Evolutionary conservation across 75 land plant genomes (phyloP).

Genomic region (Sequoiadendron giganteum): DNA sequence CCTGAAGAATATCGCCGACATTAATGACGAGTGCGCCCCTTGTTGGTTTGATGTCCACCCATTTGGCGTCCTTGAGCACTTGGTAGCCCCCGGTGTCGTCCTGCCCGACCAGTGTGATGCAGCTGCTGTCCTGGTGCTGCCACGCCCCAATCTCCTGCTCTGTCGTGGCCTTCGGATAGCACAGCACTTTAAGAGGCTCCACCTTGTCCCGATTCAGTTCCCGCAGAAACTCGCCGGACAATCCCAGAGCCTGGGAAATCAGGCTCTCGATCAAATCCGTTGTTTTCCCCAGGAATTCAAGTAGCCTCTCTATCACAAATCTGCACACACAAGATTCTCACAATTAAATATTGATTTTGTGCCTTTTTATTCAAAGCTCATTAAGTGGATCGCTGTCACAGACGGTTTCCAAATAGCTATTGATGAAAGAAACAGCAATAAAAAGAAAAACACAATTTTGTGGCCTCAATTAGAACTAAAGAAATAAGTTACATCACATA

Average conservation of each 20-base stretch:
- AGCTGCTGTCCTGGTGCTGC: conserved; percentile 41
- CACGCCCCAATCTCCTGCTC: conserved; percentile 27
- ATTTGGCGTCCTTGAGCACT: conserved; percentile 47
- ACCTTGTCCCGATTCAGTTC: conserved; percentile 21
- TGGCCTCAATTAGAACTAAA: too few relatives aligned
- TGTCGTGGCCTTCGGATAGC: conserved; percentile 25
- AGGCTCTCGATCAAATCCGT: conserved; percentile 20
- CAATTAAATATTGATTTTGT: background rate
- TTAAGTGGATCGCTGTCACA: background rate
- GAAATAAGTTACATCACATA: too few relatives aligned
- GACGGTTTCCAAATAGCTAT: background rate
- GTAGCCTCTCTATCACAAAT: conserved; percentile 2
- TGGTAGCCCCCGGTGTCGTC: conserved; percentile 49
- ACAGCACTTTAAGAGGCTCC: conserved; percentile 22
- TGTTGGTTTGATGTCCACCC: conserved; percentile 40
- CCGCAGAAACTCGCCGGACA: conserved; percentile 15
- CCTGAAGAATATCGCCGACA: conserved; percentile 54
- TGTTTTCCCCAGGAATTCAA: conserved; percentile 5
- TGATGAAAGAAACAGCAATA: background rate
- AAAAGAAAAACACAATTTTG: background rate
- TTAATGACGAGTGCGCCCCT: conserved; percentile 41
- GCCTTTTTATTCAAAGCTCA: too few relatives aligned
- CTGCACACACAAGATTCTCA: background rate
- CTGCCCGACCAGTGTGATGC: conserved; percentile 42
- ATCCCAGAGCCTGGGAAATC: conserved; percentile 20